Evolutionary conservation across 371 early-diverging fungal genomes (phyloP).

Genomic region (Umbelopsis sp.): DNA sequence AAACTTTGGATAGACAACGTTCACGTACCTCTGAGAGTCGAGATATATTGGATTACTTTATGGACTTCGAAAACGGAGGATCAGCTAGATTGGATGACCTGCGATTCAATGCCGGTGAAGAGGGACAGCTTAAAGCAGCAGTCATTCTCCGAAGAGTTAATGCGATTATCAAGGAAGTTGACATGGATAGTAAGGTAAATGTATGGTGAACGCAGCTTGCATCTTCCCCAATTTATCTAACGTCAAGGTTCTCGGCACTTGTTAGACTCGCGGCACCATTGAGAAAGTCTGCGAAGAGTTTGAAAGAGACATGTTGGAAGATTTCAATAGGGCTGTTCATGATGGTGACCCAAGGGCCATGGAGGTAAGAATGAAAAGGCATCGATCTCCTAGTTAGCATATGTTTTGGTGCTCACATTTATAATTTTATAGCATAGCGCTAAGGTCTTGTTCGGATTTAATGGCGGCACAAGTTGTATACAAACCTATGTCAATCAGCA

Average conservation of each 20-base stretch:
- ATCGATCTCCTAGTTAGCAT: neutral
- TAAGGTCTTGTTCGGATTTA: constrained; percentile 87
- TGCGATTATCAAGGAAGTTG: constrained; percentile 88
- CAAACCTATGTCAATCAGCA: constrained; percentile 96
- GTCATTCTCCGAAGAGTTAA: constrained; percentile 83
- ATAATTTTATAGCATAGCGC: constrained; percentile 70
- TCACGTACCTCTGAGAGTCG: constrained; percentile 85
- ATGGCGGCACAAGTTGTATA: constrained; percentile 93
- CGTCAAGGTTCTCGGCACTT: too few relatives aligned
- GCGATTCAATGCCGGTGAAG: constrained; percentile 69
- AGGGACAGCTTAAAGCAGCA: constrained; percentile 92
- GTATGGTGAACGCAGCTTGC: too few relatives aligned
- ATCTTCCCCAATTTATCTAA: too few relatives aligned
- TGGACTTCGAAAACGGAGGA: constrained; percentile 83
- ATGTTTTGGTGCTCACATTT: neutral
- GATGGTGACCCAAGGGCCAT: constrained; percentile 66
- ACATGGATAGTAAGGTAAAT: constrained; percentile 73
- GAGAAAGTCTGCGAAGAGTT: constrained; percentile 92
- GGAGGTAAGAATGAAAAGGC: constrained; percentile 50
- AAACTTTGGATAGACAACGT: constrained; percentile 90
- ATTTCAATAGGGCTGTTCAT: constrained; percentile 86
- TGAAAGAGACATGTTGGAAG: constrained; percentile 85
- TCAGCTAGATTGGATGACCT: constrained; percentile 77
- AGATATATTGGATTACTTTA: constrained; percentile 89
- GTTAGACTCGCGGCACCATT: constrained; percentile 74